Evolutionary conservation across 768 basidiomycete species (phyloP).

Genomic region (Termitomyces sp.): DNA sequence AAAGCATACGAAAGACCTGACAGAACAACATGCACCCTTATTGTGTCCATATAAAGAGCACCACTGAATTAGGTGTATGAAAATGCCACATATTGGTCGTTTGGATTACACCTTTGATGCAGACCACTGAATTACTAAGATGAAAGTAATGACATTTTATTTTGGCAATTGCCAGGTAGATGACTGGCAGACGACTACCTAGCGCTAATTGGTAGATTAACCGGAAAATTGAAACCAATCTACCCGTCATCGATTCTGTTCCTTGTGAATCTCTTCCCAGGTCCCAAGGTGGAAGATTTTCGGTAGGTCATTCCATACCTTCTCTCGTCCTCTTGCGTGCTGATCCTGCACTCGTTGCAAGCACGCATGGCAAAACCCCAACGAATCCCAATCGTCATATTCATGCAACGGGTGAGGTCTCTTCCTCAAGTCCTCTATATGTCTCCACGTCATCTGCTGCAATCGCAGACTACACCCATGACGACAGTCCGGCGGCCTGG

Average conservation of each 20-base stretch:
- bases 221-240: no score
- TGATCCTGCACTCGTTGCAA: constrained; percentile 21
- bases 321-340: constrained; percentile 28
- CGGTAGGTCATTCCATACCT: constrained; percentile 32
- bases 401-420: constrained; percentile 33
- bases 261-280: constrained; percentile 31
- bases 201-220: no score
- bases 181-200: no score
- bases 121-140: no score
- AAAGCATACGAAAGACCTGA: no score
- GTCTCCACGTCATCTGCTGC: constrained; percentile 22
- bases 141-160: no score
- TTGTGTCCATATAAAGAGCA: no score
- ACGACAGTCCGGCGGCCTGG: constrained; percentile 22
- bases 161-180: no score
- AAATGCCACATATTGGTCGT: no score
- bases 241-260: constrained; percentile 10
- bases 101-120: no score
- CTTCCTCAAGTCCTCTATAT: constrained; percentile 26
- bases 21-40: no score
- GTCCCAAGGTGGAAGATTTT: constrained; percentile 28
- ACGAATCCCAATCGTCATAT: constrained; percentile 26
- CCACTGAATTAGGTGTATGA: no score
- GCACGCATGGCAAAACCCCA: constrained; percentile 28
- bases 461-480: constrained; percentile 20